Evolutionary conservation across 768 basidiomycete genomes (phyloP).

Genomic region (Amanita subjunquillea): DNA sequence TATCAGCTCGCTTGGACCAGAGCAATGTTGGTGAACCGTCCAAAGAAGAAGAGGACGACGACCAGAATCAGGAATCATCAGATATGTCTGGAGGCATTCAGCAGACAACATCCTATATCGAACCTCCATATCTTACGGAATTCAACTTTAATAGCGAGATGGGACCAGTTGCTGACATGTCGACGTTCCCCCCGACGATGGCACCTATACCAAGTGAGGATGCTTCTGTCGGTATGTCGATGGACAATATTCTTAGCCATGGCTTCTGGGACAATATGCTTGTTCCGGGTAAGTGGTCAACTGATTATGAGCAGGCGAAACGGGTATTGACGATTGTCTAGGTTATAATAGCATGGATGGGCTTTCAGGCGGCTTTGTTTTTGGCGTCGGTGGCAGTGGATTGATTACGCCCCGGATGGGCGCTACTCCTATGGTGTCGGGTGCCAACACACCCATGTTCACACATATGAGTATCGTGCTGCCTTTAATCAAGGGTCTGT

Average conservation of each 20-base stretch:
- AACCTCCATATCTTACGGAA: slow-evolving; percentile 29
- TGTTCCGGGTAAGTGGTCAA: slow-evolving; percentile 57
- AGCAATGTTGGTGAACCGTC: slow-evolving; percentile 2
- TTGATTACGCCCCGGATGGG: slow-evolving; percentile 69
- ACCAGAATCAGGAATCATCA: not conserved
- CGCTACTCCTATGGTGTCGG: slow-evolving; percentile 49
- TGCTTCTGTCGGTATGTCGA: slow-evolving; percentile 43
- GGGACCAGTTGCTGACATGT: slow-evolving; percentile 75
- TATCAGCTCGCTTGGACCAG: slow-evolving; percentile 39
- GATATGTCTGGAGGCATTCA: slow-evolving; percentile 14
- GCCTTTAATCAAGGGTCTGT: slow-evolving; percentile 28
- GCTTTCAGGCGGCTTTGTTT: slow-evolving; percentile 78
- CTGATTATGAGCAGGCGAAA: not conserved
- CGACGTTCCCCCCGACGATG: slow-evolving; percentile 86
- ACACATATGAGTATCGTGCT: slow-evolving; percentile 36
- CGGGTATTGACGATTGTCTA: slow-evolving; percentile 15
- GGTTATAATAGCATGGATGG: slow-evolving; percentile 81
- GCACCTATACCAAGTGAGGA: slow-evolving; percentile 37
- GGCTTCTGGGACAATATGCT: slow-evolving; percentile 86
- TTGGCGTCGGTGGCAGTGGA: slow-evolving; percentile 75
- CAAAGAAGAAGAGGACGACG: not conserved
- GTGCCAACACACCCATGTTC: slow-evolving; percentile 37
- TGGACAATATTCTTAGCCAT: slow-evolving; percentile 73
- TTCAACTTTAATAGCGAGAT: slow-evolving; percentile 76
- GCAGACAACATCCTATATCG: not conserved